Base-by-base conservation (phyloP, 2,329 filamentous ascomycete genomes). In the Helotiales sp. region DNA sequence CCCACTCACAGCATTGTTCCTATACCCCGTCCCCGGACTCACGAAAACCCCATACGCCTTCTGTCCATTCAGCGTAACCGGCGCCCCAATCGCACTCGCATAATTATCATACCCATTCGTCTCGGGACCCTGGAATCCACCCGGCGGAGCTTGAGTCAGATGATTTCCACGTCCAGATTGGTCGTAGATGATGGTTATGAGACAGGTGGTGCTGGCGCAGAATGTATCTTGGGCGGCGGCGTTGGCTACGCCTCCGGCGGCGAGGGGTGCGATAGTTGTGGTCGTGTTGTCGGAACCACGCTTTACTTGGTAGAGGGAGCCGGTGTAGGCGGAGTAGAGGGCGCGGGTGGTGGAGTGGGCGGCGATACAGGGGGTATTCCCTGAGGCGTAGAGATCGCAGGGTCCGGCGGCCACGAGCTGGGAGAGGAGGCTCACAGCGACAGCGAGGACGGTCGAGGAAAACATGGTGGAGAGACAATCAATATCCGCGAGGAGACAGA, bases 281-380 rank as follows among this genome's bases (percentile, higher is more conserved):
- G 68, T 75, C 69, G 59, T 72, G 58, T 27, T 69, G 17, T 76
- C 74, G 7, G 82, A 86, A 51, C 72, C 79, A 47, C 85, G 83
- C 54, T 76, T 75, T 2, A 87, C 77, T 63, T 87, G 82, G 69
- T 88, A 87, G 1, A 87, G 79, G 0, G 80, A 51, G 3, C 81
- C 81, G 7, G 52, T 74, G 72, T 73, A 87, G 52, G 75, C 65
- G 63, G 71, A 77, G 71, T 86, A 87, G 6, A 88, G 70, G 15
- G 84, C 82, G 3, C 85, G 80, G 56, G 84, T 87, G n/a, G 83
- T 87, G 68, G 81, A 81, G 67, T 87, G 84, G 0, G 85, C 85
- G 0, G 85, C 85, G 10, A 87, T 73, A 64, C 85, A 88, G n/a
- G 84, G 82, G 1, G 82, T 86, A 51, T 77, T 77, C 0, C 82